Conservation (phyloP, 73 alveolate species). For the Halteria grandinella region DNA sequence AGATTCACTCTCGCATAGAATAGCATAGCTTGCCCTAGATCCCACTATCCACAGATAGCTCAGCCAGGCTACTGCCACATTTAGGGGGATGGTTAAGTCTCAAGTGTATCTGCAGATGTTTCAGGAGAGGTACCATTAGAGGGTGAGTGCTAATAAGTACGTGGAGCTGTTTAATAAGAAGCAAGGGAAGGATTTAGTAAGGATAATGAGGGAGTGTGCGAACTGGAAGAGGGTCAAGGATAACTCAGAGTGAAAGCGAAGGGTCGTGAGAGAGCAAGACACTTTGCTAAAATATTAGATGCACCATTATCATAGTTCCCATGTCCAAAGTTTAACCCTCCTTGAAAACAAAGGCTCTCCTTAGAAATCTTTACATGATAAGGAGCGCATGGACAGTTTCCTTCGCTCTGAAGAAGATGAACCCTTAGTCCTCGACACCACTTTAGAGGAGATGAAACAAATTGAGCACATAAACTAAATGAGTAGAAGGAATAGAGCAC, state of each 20-base stretch:
- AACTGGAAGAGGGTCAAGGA: not conserved
- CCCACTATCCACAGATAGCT: not conserved
- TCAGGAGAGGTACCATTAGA: not conserved
- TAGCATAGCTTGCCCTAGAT: not conserved
- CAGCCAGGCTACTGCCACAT: not conserved
- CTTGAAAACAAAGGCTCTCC: too few relatives aligned
- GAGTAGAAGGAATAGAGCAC: conserved; percentile 1
- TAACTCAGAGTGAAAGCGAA: not conserved
- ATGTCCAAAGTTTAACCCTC: too few relatives aligned
- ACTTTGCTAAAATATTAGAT: not conserved
- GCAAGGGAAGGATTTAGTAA: not conserved
- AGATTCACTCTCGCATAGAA: not conserved
- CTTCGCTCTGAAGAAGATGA: not conserved
- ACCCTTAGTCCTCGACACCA: conserved; percentile 16
- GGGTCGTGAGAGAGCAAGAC: not conserved
- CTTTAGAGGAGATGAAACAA: conserved; percentile 5
- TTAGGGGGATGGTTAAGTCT: not conserved
- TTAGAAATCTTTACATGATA: too few relatives aligned
- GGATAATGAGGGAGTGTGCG: not conserved
- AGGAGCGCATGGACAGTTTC: too few relatives aligned
- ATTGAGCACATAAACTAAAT: not conserved
- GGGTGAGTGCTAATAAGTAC: not conserved
- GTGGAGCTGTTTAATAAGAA: not conserved
- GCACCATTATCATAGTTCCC: too few relatives aligned
- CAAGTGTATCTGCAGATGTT: not conserved